phyloP scores from a whole-genome alignment of 768 basidiomycete species.

The Tricholoma furcatifolium region DNA sequence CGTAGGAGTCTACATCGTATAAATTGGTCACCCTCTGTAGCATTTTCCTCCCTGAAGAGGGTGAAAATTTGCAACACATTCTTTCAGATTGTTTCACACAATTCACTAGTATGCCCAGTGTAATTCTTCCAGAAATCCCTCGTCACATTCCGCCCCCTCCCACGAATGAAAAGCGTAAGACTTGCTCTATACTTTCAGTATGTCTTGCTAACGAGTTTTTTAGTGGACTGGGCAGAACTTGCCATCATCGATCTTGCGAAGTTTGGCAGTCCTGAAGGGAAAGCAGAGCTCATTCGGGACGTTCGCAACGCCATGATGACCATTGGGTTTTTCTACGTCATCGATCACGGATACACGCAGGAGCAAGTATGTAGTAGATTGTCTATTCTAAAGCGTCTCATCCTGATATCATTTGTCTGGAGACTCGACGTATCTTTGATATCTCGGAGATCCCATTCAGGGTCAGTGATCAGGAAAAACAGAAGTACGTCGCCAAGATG shows the following conservation, averaged over 20 bases:
- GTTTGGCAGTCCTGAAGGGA: slow-evolving; percentile 35
- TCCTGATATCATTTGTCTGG: background rate
- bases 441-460: slow-evolving; percentile 43
- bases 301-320: slow-evolving; percentile 45
- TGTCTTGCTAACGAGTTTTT: background rate
- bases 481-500: slow-evolving; percentile 29
- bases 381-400: background rate
- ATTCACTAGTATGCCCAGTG: slow-evolving; percentile 25
- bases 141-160: slow-evolving; percentile 29
- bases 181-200: background rate
- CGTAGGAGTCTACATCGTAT: background rate
- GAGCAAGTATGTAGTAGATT: slow-evolving; percentile 31
- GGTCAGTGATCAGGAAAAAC: slow-evolving; percentile 38
- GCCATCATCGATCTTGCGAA: slow-evolving; percentile 51
- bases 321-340: slow-evolving; percentile 45
- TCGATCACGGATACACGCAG: slow-evolving; percentile 46
- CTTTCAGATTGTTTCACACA: background rate
- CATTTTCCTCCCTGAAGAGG: background rate
- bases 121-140: slow-evolving; percentile 30
- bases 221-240: slow-evolving; percentile 47
- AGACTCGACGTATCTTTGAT: slow-evolving; percentile 44
- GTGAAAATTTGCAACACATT: no score
- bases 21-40: background rate
- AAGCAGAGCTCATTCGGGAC: slow-evolving; percentile 35
- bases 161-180: slow-evolving; percentile 14